These are phyloP conservation scores for Chamaenerion angustifolium DNA, from an alignment of 345 rosid species.

Conservation along the genomic window DNA sequence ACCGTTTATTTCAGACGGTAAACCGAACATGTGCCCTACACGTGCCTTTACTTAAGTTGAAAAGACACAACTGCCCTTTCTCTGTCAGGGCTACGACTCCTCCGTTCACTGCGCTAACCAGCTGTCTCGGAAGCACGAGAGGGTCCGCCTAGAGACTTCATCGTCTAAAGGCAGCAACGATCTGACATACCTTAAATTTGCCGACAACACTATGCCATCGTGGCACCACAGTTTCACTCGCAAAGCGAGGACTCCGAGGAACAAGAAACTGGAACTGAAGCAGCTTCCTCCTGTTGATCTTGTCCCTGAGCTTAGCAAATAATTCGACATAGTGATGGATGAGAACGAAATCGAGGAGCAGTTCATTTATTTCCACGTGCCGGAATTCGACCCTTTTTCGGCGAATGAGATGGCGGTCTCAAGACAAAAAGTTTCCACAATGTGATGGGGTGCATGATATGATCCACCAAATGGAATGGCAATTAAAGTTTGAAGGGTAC, in stretches of 20 bases:
- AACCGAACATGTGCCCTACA: no score
- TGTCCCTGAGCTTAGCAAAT: no score
- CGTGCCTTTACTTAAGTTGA: no score
- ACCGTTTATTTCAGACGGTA: no score
- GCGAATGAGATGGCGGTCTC: conserved; percentile 35
- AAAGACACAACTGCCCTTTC: no score
- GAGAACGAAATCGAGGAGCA: conserved; percentile 37
- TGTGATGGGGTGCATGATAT: conserved; percentile 31
- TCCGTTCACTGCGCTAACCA: conserved; percentile 76
- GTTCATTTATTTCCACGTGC: conserved; percentile 54
- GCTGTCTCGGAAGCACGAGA: conserved; percentile 65
- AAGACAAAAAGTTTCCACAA: conserved; percentile 31
- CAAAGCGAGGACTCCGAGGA: no score
- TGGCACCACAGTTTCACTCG: no score
- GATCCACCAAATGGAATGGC: conserved; percentile 89
- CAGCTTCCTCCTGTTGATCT: no score
- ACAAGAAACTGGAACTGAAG: no score
- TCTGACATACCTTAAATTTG: not conserved
- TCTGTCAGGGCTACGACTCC: conserved; percentile 73
- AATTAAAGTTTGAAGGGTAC: conserved; percentile 70
- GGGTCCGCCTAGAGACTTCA: no score
- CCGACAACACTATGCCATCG: conserved; percentile 15
- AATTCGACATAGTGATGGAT: conserved; percentile 21
- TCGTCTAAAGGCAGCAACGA: conserved; percentile 6
- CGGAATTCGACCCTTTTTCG: no score